These are phyloP conservation scores for Ceratobasidium sp. DNA, from an alignment of 1,284 basidiomycete species.

Conservation along the genomic window DNA sequence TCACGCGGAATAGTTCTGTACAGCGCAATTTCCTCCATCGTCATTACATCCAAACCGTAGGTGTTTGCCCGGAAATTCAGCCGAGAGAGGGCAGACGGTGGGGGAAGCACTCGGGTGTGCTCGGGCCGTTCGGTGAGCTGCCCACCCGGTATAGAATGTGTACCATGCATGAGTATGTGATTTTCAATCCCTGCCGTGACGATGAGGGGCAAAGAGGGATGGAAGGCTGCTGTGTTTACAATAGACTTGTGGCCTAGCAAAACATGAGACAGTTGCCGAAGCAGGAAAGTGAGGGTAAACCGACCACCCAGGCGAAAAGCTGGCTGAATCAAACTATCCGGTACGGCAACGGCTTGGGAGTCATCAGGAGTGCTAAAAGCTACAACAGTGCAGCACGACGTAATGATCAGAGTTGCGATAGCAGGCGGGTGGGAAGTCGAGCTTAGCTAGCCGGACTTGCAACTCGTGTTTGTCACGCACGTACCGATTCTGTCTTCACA, in stretches of 20 bases:
- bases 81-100: conserved; percentile 18
- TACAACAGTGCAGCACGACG: background rate
- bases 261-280: background rate
- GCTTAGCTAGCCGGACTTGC: conserved; percentile 10
- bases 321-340: conserved; percentile 13
- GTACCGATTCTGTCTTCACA: conserved; percentile 20
- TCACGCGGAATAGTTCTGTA: conserved; percentile 23
- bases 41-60: conserved; percentile 9
- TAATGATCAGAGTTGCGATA: background rate
- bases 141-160: conserved; percentile 30
- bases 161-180: conserved; percentile 22
- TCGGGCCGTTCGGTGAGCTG: conserved; percentile 25
- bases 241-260: conserved; percentile 31
- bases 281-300: conserved; percentile 4
- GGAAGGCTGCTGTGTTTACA: conserved; percentile 43
- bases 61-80: conserved; percentile 23
- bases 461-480: conserved; percentile 10
- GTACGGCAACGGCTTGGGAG: conserved; percentile 9
- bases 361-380: conserved; percentile 25
- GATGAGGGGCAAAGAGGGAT: conserved; percentile 34
- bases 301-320: conserved; percentile 38
- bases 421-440: background rate
- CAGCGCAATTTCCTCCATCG: conserved; percentile 9
- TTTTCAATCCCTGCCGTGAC: conserved; percentile 35
- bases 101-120: conserved; percentile 20